Percentiles rank a stretch among this genome's conserved stretches.
Evolutionary conservation across 2,329 filamentous ascomycete genomes (phyloP).

Genomic region (Cladosporium velox): DNA sequence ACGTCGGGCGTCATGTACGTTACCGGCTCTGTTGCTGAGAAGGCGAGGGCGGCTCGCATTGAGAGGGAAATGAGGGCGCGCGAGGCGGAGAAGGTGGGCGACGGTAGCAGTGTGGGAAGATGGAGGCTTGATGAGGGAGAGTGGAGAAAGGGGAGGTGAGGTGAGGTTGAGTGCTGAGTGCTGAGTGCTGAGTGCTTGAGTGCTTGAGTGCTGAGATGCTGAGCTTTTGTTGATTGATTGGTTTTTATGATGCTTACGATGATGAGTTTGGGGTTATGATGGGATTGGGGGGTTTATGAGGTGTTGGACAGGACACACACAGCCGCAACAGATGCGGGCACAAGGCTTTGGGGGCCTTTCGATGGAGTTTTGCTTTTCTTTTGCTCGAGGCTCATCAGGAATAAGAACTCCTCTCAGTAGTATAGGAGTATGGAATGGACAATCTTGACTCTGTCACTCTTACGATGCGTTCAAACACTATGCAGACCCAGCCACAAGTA

Average conservation of each 20-base stretch:
- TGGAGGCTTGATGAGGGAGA: constrained; percentile 18
- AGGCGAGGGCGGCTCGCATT: constrained; percentile 37
- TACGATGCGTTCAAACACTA: neutral
- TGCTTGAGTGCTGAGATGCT: no score
- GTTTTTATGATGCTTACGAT: neutral
- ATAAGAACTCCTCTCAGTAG: neutral
- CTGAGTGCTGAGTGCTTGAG: neutral
- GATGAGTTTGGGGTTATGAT: neutral
- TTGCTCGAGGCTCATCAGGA: neutral
- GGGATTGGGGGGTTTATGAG: neutral
- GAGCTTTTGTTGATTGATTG: neutral
- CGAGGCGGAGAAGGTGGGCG: constrained; percentile 6
- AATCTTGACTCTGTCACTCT: neutral
- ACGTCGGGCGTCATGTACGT: constrained; percentile 60
- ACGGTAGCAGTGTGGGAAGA: neutral
- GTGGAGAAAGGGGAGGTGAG: constrained; percentile 8
- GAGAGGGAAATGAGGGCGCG: constrained; percentile 26
- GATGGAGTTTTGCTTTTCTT: neutral
- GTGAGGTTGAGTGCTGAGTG: neutral
- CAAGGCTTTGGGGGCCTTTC: neutral
- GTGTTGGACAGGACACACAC: neutral
- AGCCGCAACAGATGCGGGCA: neutral
- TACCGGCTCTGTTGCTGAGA: constrained; percentile 59
- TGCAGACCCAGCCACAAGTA: no score
- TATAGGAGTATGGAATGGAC: neutral